Conservation (phyloP, 345 rosid genomes). For the Odontarrhena argentea region DNA sequence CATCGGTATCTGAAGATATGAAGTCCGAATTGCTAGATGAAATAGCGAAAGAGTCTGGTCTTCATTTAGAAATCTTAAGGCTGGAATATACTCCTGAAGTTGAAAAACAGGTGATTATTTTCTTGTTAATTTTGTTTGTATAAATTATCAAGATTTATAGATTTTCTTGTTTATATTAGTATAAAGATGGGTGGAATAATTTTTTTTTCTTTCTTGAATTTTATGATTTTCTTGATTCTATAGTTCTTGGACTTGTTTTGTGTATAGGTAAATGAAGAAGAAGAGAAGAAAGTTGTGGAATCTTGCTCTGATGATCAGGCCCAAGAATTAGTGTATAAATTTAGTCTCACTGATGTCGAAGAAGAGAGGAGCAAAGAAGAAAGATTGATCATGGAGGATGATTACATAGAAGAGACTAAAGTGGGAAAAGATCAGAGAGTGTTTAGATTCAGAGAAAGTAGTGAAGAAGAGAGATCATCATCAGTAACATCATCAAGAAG, state of each 20-base stretch:
- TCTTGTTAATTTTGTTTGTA: not conserved
- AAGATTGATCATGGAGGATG: conserved; percentile 23
- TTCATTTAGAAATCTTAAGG: conserved; percentile 49
- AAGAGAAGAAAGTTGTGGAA: conserved; percentile 33
- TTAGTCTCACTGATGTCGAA: conserved; percentile 26
- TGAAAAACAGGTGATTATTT: conserved; percentile 14
- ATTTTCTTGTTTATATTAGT: not conserved
- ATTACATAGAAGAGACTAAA: conserved; percentile 31
- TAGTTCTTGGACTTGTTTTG: conserved; percentile 4
- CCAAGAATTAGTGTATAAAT: conserved; percentile 24
- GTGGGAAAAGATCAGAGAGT: conserved; percentile 34
- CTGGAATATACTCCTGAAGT: conserved; percentile 52
- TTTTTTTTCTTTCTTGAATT: not conserved
- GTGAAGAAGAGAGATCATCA: conserved; percentile 33
- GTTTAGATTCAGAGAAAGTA: conserved; percentile 36
- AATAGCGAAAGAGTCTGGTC: conserved; percentile 53
- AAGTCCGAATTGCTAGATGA: conserved; percentile 58
- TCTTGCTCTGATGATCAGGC: conserved; percentile 8
- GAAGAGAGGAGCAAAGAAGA: conserved; percentile 29
- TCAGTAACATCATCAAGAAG: conserved; percentile 6
- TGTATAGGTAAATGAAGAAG: conserved; percentile 32
- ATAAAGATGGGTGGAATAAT: not conserved
- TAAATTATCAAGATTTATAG: not conserved
- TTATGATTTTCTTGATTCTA: not conserved
- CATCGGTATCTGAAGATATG: conserved; percentile 51